Evolutionary conservation across 1,284 basidiomycete species (phyloP).

Genomic region (Peniophora sp.): DNA sequence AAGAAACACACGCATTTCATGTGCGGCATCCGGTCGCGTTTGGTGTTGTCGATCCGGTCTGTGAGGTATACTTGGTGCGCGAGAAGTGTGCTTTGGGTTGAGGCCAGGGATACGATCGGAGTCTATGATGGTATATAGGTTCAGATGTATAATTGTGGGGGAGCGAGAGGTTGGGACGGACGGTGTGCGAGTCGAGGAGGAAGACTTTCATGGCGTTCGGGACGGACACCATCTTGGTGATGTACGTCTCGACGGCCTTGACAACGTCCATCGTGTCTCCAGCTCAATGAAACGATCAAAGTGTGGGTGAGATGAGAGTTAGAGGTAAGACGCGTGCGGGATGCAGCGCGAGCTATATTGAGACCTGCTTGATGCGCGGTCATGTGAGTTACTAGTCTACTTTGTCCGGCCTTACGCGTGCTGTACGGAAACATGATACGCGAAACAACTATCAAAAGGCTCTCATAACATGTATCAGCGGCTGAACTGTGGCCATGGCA

Average conservation of each 20-base stretch:
- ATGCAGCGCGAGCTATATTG: too few species aligned
- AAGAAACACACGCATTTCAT: constrained; percentile 97
- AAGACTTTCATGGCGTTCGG: constrained; percentile 96
- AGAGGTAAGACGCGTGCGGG: too few species aligned
- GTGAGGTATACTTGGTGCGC: constrained; percentile 97
- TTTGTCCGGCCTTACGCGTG: too few species aligned
- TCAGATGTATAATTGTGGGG: background rate
- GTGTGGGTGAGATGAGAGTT: too few species aligned
- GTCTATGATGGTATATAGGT: constrained; percentile 46
- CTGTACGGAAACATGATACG: too few species aligned
- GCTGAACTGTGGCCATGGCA: too few species aligned
- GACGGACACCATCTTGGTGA: constrained; percentile 82
- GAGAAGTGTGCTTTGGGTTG: constrained; percentile 92
- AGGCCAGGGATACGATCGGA: constrained; percentile 93
- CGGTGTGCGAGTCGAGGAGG: constrained; percentile 92
- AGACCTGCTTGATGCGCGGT: too few species aligned
- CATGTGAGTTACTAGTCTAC: too few species aligned
- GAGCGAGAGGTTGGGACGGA: constrained; percentile 27
- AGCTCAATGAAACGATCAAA: too few species aligned
- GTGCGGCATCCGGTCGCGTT: constrained; percentile 86
- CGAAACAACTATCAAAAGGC: too few species aligned
- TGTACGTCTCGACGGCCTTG: constrained; percentile 92
- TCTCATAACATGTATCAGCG: too few species aligned
- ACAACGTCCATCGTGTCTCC: constrained; percentile 76
- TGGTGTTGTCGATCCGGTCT: constrained; percentile 90